These are phyloP conservation scores for Debaryomyces robertsiae DNA, from an alignment of 1,139 yeast species.

Conservation along the genomic window DNA sequence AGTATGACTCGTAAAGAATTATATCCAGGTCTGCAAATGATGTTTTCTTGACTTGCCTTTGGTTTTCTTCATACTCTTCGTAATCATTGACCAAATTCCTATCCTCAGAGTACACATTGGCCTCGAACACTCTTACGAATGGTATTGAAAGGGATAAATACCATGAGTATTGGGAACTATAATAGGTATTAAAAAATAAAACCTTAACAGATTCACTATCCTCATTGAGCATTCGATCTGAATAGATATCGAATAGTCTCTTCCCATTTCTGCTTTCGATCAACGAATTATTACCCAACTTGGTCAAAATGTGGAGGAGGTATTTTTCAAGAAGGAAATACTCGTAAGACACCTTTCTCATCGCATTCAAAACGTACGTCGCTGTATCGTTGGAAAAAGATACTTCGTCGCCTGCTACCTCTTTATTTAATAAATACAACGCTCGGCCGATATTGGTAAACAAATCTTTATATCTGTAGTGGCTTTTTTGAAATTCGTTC, in stretches of 20 bases:
- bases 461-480: slow-evolving; percentile 32
- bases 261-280: slow-evolving; percentile 29
- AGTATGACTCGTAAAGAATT: slow-evolving; percentile 27
- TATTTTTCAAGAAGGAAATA: slow-evolving; percentile 45
- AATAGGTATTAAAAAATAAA: slow-evolving; percentile 36
- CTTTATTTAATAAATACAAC: slow-evolving; percentile 31
- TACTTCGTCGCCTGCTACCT: slow-evolving; percentile 32
- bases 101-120: slow-evolving; percentile 35
- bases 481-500: slow-evolving; percentile 27
- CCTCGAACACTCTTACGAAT: slow-evolving; percentile 39
- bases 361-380: slow-evolving; percentile 29
- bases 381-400: slow-evolving; percentile 2
- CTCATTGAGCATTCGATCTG: slow-evolving; percentile 17
- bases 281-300: slow-evolving; percentile 37
- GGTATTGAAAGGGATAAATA: slow-evolving; percentile 40
- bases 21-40: slow-evolving; percentile 31
- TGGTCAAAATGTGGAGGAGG: slow-evolving; percentile 40
- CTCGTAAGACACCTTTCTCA: slow-evolving; percentile 44
- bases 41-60: slow-evolving; percentile 18
- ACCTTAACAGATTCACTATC: slow-evolving; percentile 30
- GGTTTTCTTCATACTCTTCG: slow-evolving; percentile 18
- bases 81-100: slow-evolving; percentile 20
- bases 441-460: slow-evolving; percentile 31
- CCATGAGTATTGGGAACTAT: slow-evolving; percentile 44
- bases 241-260: slow-evolving; percentile 27